These are phyloP conservation scores for Eutrema japonicum DNA, from an alignment of 345 rosid genomes.

Conservation along the genomic window DNA sequence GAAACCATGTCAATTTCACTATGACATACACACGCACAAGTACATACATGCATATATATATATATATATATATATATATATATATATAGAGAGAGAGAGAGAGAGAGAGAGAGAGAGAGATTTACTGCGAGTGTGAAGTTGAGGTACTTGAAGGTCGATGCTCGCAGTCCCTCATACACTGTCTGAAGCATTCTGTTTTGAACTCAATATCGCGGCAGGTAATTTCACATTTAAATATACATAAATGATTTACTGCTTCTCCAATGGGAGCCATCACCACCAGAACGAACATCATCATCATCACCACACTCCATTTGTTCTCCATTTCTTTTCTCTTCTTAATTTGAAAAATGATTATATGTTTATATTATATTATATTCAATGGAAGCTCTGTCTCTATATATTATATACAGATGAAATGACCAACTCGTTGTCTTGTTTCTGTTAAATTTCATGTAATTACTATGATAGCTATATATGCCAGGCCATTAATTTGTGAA, in stretches of 20 bases:
- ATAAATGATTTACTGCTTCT: not conserved
- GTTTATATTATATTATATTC: not conserved
- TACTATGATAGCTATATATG: not conserved
- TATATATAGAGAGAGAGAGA: too few species aligned
- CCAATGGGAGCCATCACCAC: not conserved
- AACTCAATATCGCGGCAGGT: not conserved
- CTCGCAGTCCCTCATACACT: not conserved
- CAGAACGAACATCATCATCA: not conserved
- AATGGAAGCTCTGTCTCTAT: conserved; percentile 1
- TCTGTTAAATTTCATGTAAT: not conserved
- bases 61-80: too few species aligned
- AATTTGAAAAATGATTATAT: not conserved
- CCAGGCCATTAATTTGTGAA: not conserved
- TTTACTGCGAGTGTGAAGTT: not conserved
- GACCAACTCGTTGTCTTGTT: conserved; percentile 6
- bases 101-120: not conserved
- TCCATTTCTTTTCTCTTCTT: conserved; percentile 3
- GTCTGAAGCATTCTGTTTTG: not conserved
- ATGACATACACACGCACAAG: not conserved
- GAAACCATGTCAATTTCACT: not conserved
- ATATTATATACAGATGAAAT: not conserved
- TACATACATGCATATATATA: not conserved
- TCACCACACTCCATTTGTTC: not conserved
- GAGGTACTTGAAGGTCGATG: not conserved
- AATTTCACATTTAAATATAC: not conserved